These are phyloP conservation scores for Citrus cavaleriei DNA, from an alignment of 345 rosid species.

Conservation along the genomic window DNA sequence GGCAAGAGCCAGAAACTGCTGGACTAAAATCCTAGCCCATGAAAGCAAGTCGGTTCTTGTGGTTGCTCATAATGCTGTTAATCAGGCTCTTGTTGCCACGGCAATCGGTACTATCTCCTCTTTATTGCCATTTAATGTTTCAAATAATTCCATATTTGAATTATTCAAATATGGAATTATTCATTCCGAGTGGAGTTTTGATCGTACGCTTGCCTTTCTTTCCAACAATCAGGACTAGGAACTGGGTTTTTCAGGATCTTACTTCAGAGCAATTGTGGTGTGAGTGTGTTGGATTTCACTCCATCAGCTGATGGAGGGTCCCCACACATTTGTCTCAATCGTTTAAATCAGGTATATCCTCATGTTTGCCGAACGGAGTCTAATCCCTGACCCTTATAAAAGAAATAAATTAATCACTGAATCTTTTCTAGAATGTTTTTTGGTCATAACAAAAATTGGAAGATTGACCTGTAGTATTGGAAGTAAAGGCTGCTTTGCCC, in stretches of 20 bases:
- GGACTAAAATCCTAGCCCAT: conserved; percentile 66
- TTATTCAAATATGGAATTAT: neutral
- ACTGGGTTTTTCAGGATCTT: conserved; percentile 78
- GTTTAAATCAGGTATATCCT: conserved; percentile 70
- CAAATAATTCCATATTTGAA: no score
- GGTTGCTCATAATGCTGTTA: conserved; percentile 97
- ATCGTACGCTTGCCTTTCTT: neutral
- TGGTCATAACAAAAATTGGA: neutral
- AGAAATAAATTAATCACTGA: neutral
- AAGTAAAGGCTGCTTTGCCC: neutral
- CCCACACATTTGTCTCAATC: conserved; percentile 77
- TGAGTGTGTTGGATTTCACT: conserved; percentile 80
- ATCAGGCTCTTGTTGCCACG: conserved; percentile 87
- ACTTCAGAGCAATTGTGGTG: conserved; percentile 96
- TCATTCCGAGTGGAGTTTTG: conserved; percentile 5
- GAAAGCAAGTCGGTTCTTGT: conserved; percentile 82
- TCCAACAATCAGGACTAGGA: conserved; percentile 52
- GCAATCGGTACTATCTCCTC: conserved; percentile 57
- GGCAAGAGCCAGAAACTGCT: conserved; percentile 71
- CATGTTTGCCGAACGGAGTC: neutral
- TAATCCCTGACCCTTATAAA: neutral
- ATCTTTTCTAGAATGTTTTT: neutral
- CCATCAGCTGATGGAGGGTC: conserved; percentile 62
- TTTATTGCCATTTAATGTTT: neutral
- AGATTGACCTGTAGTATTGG: neutral